These are phyloP conservation scores for Crassisporium funariophilum DNA, from an alignment of 768 basidiomycete genomes.

Conservation along the genomic window DNA sequence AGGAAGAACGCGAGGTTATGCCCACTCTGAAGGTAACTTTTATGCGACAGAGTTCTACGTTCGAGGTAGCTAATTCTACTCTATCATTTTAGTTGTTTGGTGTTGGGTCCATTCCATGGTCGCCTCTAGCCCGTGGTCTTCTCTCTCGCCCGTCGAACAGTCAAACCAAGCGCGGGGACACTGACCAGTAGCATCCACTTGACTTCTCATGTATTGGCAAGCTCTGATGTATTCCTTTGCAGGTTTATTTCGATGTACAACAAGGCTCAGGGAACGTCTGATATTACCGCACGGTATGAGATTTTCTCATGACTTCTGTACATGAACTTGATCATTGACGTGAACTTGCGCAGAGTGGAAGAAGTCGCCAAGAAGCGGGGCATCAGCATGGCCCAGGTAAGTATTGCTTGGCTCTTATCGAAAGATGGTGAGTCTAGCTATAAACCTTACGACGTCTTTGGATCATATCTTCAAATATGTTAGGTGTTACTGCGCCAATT, in stretches of 20 bases:
- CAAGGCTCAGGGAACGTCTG: constrained; percentile 28
- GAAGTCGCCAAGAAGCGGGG: constrained; percentile 52
- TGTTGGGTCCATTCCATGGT: constrained; percentile 61
- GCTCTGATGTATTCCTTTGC: too few species aligned
- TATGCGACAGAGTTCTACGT: background rate
- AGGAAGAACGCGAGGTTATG: constrained; percentile 66
- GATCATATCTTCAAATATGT: background rate
- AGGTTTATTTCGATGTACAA: constrained; percentile 20
- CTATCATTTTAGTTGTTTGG: constrained; percentile 51
- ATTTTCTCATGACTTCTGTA: background rate
- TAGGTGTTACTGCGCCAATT: constrained; percentile 56
- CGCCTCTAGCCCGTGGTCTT: constrained; percentile 55
- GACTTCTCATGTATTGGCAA: too few species aligned
- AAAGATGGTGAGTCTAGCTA: constrained; percentile 36
- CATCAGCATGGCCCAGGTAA: constrained; percentile 57
- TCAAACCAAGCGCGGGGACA: constrained; percentile 40
- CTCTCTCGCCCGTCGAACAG: constrained; percentile 47
- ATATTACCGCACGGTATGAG: constrained; percentile 40
- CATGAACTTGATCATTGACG: background rate
- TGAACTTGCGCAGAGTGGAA: constrained; percentile 42
- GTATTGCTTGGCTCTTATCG: constrained; percentile 51
- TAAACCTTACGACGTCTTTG: too few species aligned
- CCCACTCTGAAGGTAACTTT: constrained; percentile 51
- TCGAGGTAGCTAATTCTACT: background rate
- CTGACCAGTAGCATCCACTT: constrained; percentile 46